Evolutionary conservation across 495 filamentous ascomycete species (phyloP).

Genomic region (Letharia lupina): DNA sequence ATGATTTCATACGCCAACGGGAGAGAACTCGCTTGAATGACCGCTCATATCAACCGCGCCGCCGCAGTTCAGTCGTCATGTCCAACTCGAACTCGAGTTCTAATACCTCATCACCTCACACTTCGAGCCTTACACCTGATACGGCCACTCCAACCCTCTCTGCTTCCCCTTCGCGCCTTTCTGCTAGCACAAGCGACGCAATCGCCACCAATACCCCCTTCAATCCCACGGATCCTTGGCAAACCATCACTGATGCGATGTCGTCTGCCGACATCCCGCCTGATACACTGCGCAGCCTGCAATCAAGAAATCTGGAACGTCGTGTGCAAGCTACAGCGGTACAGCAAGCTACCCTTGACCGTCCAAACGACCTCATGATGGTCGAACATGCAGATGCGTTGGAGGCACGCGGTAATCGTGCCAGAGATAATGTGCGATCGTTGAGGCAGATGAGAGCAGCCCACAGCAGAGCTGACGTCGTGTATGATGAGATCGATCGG

Average conservation of each 20-base stretch:
- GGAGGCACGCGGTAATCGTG: conserved; percentile 3
- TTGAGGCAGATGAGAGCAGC: conserved; percentile 10
- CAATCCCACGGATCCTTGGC: conserved; percentile 33
- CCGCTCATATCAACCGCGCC: conserved; percentile 35
- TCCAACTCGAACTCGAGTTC: conserved; percentile 30
- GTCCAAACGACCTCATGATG: conserved; percentile 3
- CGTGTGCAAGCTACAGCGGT: conserved; percentile 3
- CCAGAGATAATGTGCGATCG: conserved; percentile 8
- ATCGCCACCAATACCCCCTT: neutral
- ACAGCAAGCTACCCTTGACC: conserved; percentile 7
- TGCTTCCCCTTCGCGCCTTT: conserved; percentile 28
- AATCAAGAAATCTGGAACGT: conserved; percentile 16
- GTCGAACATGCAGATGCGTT: conserved; percentile 8
- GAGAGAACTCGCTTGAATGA: conserved; percentile 26
- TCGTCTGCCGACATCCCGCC: conserved; percentile 26
- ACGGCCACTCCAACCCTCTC: conserved; percentile 23
- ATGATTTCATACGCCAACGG: conserved; percentile 31
- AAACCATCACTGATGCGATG: conserved; percentile 38
- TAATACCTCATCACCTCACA: conserved; percentile 15
- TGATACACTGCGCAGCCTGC: conserved; percentile 22
- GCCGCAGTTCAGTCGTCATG: conserved; percentile 39
- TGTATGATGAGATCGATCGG: conserved; percentile 19
- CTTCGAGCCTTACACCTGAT: conserved; percentile 23
- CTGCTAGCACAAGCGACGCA: conserved; percentile 12
- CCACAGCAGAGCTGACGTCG: conserved; percentile 11